These are phyloP conservation scores for Schoenoplectus triqueter DNA, from an alignment of 202 grass and related monocot species.

Conservation along the genomic window DNA sequence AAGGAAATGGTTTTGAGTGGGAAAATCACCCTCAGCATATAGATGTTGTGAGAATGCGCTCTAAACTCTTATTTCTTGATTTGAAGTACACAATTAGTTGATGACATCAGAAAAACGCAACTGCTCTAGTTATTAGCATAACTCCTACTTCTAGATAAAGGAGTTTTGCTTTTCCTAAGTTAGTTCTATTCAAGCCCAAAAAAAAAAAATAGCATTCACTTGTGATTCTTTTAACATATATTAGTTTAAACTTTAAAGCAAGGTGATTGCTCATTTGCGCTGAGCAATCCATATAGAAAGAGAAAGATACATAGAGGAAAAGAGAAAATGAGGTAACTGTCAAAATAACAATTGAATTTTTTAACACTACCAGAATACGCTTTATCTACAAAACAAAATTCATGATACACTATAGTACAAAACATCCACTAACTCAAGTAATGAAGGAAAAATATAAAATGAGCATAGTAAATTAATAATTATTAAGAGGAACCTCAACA, in stretches of 20 bases:
- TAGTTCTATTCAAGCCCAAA: neutral
- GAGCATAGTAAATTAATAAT: neutral
- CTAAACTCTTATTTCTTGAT: constrained; percentile 1
- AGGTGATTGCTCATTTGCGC: neutral
- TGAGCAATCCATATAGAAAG: neutral
- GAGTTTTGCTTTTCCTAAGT: neutral
- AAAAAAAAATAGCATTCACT: neutral
- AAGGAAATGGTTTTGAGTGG: neutral
- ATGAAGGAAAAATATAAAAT: neutral
- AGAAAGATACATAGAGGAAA: neutral
- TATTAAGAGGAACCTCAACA: neutral
- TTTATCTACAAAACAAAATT: neutral
- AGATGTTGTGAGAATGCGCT: neutral
- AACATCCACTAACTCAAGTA: neutral
- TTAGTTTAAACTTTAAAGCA: neutral
- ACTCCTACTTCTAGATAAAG: neutral
- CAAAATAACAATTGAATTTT: neutral
- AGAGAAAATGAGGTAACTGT: too few relatives aligned
- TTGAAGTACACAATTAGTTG: neutral
- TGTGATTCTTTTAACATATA: neutral
- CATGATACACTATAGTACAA: neutral
- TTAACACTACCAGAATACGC: neutral
- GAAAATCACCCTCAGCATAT: neutral
- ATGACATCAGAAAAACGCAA: neutral
- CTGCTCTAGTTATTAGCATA: neutral